These are phyloP conservation scores for Tinospora cordifolia DNA, from an alignment of 164 flowering plant species.

Conservation along the genomic window DNA sequence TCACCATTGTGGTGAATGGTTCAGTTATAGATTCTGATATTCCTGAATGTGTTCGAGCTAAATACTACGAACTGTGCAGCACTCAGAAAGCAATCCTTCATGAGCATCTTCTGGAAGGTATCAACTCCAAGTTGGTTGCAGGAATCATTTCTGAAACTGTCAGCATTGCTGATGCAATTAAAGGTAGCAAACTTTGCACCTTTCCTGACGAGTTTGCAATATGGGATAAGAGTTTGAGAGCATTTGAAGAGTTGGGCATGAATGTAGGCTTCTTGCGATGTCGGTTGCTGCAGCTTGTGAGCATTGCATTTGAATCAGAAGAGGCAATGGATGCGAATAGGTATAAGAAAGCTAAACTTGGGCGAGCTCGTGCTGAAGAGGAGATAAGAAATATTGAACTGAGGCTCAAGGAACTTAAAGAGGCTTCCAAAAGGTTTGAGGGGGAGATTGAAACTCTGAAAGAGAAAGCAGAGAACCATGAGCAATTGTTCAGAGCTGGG, in stretches of 20 bases:
- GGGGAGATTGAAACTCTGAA: constrained; percentile 6
- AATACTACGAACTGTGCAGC: constrained; percentile 38
- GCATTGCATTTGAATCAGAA: constrained; percentile 32
- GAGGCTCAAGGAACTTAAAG: constrained; percentile 2
- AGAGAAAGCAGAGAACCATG: constrained; percentile 10
- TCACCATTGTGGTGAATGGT: constrained; percentile 29
- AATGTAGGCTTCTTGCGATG: constrained; percentile 41
- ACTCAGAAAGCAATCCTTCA: constrained; percentile 34
- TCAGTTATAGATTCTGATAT: constrained; percentile 31
- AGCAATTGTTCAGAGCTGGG: constrained; percentile 7
- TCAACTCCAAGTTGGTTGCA: constrained; percentile 26
- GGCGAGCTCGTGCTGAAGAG: constrained; percentile 13
- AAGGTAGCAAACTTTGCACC: constrained; percentile 29
- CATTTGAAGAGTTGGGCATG: constrained; percentile 51
- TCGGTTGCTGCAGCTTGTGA: constrained; percentile 25
- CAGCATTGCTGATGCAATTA: constrained; percentile 36
- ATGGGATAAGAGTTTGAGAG: constrained; percentile 41
- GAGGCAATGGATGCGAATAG: constrained; percentile 21
- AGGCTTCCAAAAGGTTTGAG: neutral
- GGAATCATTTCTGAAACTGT: constrained; percentile 35
- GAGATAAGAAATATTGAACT: constrained; percentile 3
- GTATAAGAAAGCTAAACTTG: constrained; percentile 25
- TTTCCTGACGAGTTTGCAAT: constrained; percentile 23
- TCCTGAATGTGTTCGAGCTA: constrained; percentile 19
- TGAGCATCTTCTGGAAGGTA: constrained; percentile 22